Percentiles rank a stretch among this genome's conserved stretches.
Conservation (phyloP, 352 stramenopile genomes). For the Lagenidium giganteum region DNA sequence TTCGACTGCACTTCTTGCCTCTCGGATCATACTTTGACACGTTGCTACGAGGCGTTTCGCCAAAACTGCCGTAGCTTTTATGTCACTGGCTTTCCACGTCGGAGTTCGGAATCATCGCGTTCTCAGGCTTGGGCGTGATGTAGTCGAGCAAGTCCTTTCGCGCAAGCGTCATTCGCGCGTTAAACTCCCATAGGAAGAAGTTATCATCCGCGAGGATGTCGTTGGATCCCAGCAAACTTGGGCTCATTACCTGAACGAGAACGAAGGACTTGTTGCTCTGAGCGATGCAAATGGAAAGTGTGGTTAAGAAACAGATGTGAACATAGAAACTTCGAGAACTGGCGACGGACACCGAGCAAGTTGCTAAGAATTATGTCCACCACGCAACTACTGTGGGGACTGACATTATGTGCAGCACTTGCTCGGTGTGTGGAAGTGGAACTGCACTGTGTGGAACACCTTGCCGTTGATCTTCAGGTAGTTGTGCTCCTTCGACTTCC, state of each 20-base stretch:
- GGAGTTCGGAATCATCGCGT: no score
- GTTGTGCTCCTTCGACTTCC: constrained; percentile 32
- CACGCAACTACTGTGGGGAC: no score
- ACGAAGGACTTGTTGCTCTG: no score
- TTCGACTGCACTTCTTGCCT: not conserved
- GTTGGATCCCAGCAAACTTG: not conserved
- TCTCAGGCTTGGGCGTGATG: not conserved
- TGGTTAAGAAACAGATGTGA: no score
- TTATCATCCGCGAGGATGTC: no score
- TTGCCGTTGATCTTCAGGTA: constrained; percentile 40
- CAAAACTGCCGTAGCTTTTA: constrained; percentile 3
- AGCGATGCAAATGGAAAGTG: no score
- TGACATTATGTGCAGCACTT: no score
- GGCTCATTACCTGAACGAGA: constrained; percentile 12
- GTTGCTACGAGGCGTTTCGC: not conserved
- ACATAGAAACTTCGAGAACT: no score
- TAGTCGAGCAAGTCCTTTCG: not conserved
- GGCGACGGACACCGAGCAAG: no score
- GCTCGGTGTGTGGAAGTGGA: constrained; percentile 67
- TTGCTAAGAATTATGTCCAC: no score
- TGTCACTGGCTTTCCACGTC: not conserved
- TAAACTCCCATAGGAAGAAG: constrained; percentile 9
- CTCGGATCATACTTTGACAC: constrained; percentile 8
- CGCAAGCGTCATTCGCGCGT: constrained; percentile 1
- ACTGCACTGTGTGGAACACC: constrained; percentile 51